These are phyloP conservation scores for Trichophyton rubrum DNA, from an alignment of 2,329 filamentous ascomycete genomes.

Conservation along the genomic window DNA sequence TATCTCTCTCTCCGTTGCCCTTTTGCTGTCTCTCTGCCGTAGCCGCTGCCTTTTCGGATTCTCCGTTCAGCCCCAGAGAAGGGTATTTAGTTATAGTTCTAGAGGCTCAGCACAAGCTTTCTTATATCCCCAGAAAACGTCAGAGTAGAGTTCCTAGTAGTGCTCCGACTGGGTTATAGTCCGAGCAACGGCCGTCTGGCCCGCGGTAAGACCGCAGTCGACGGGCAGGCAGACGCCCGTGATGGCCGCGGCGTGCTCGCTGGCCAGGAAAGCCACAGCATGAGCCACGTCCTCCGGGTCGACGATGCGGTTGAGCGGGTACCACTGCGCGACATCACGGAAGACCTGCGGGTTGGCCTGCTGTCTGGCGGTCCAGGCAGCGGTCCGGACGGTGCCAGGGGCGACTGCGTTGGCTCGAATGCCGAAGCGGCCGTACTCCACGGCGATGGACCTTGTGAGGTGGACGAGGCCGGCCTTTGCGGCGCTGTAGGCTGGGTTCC, in stretches of 20 bases:
- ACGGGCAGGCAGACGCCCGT: conserved; percentile 18
- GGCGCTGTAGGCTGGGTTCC: conserved; percentile 24
- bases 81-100: too few relatives aligned
- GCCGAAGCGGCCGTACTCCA: conserved; percentile 23
- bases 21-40: too few relatives aligned
- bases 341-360: conserved; percentile 12
- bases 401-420: conserved; percentile 31
- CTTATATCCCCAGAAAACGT: neutral
- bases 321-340: conserved; percentile 15
- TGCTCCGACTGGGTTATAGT: conserved; percentile 15
- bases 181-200: conserved; percentile 15
- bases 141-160: neutral
- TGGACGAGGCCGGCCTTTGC: conserved; percentile 32
- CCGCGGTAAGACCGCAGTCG: conserved; percentile 18
- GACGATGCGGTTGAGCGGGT: conserved; percentile 16
- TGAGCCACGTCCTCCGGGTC: conserved; percentile 19
- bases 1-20: too few relatives aligned
- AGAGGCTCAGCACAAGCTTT: neutral
- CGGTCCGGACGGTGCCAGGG: conserved; percentile 16
- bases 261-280: conserved; percentile 17
- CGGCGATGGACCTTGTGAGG: conserved; percentile 28
- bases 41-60: too few relatives aligned
- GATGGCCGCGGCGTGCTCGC: conserved; percentile 15
- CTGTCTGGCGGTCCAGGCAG: conserved; percentile 10
- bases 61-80: too few relatives aligned